Evolutionary conservation across 306 rosid genomes (phyloP).

Genomic region (Lithocarpus polystachyus): DNA sequence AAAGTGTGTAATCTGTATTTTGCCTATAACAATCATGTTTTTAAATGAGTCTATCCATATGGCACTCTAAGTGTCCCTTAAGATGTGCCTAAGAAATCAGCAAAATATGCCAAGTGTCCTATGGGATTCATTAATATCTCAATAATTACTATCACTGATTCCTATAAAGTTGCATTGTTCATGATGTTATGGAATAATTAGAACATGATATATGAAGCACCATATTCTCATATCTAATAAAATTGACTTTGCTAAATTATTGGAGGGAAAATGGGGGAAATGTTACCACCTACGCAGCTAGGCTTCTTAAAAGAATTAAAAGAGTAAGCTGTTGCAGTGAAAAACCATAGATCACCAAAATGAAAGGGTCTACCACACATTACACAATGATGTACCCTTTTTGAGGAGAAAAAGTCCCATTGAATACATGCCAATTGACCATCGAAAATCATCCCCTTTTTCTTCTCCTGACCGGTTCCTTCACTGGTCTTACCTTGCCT

Average conservation of each 20-base stretch:
- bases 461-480: too few species aligned
- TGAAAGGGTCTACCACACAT: background rate
- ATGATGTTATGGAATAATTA: background rate
- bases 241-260: background rate
- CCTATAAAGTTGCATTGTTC: background rate
- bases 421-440: too few species aligned
- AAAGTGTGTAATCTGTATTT: too few species aligned
- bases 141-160: background rate
- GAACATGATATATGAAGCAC: background rate
- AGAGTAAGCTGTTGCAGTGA: background rate
- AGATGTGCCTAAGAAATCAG: too few species aligned
- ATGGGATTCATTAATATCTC: background rate
- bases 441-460: too few species aligned
- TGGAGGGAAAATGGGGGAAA: background rate
- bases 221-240: background rate
- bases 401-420: background rate
- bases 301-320: background rate
- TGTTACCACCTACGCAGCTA: background rate
- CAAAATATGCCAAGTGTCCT: background rate
- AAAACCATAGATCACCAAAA: background rate
- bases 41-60: too few species aligned
- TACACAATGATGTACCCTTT: background rate
- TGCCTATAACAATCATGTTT: too few species aligned
- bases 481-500: too few species aligned
- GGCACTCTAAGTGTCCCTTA: too few species aligned